Percentiles rank a stretch among this genome's conserved stretches.
These are phyloP conservation scores for Candida buenavistaensis DNA, from an alignment of 1,139 yeast species.

Conservation along the genomic window DNA sequence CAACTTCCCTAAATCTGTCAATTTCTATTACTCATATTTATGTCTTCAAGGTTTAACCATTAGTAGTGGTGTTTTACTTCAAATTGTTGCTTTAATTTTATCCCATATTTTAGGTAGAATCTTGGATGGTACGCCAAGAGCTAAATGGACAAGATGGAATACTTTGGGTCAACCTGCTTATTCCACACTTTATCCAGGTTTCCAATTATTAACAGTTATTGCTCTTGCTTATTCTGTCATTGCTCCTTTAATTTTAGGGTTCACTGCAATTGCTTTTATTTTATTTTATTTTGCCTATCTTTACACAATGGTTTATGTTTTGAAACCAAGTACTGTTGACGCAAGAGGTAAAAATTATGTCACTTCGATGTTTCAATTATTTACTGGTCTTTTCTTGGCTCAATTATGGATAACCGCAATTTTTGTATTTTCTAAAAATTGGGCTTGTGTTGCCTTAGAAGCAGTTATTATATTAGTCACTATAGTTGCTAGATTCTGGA, in stretches of 20 bases:
- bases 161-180: conserved; percentile 45
- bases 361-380: conserved; percentile 62
- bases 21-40: conserved; percentile 59
- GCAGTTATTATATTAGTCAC: conserved; percentile 53
- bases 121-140: conserved; percentile 48
- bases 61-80: conserved; percentile 39
- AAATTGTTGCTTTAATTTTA: conserved; percentile 44
- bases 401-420: conserved; percentile 66
- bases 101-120: conserved; percentile 47
- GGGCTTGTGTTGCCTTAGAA: conserved; percentile 73
- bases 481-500: conserved; percentile 53
- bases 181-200: conserved; percentile 41
- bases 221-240: conserved; percentile 42
- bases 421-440: conserved; percentile 67
- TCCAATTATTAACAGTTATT: conserved; percentile 40
- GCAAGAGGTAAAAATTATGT: conserved; percentile 69
- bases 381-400: conserved; percentile 65
- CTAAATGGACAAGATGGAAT: conserved; percentile 47
- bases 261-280: conserved; percentile 44
- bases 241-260: conserved; percentile 49
- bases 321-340: conserved; percentile 53
- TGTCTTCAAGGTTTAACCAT: conserved; percentile 45
- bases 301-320: conserved; percentile 55
- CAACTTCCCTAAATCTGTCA: conserved; percentile 71
- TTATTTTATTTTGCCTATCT: conserved; percentile 62